Evolutionary conservation across 2,329 filamentous ascomycete genomes (phyloP), one percentile per base, ranked within the genome.

Genomic region (Blumeria graminis): DNA sequence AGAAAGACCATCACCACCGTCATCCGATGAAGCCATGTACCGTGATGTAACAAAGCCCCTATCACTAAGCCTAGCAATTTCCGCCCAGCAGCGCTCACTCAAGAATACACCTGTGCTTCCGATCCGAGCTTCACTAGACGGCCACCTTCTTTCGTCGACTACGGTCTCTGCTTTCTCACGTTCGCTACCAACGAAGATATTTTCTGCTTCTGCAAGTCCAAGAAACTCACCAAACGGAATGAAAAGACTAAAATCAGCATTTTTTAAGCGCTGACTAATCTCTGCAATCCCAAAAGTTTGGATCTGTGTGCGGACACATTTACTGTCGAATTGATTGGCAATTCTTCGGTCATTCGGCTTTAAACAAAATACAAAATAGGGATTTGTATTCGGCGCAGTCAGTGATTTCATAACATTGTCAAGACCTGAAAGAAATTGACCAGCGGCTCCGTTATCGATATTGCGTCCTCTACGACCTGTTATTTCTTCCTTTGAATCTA

Each of bases 281-380:
- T 98, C 92, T 0, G 89, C 89, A 64, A 98, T 94, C 35, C 92
- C 92, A 62, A 96, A 86, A 0, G 88, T 94, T 66, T 96, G 90
- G 1, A 98, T 78, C 67, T 98, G 92, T 10, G 85, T 86, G 3
- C 92, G 82, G 22, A 98, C 92, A 67, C 92, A 98, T 69, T 96
- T 96, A 76, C 88, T 95, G 69, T 98, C 92, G 63, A 96, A 98
- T 65, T 98, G 92, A 63, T 98, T 98, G 59, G 92, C 90, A 62
- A 98, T 98, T 54, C 92, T 81, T 56, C 92, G 79, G 67, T 98
- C 92, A 63, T 98, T 98, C 22, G 92, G 90, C 70, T 98, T 98
- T 60, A 98, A 71, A 65, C 92, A 98, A 69, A 98, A 95, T 48
- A 98, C 78, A 63, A 95, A 96, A 69, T 98, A 98, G 0, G 84